A percentile compares a stretch with the other conserved stretches of the same genome.
Conservation (phyloP, 2,329 filamentous ascomycete species). For the Clarireedia hainanense region DNA sequence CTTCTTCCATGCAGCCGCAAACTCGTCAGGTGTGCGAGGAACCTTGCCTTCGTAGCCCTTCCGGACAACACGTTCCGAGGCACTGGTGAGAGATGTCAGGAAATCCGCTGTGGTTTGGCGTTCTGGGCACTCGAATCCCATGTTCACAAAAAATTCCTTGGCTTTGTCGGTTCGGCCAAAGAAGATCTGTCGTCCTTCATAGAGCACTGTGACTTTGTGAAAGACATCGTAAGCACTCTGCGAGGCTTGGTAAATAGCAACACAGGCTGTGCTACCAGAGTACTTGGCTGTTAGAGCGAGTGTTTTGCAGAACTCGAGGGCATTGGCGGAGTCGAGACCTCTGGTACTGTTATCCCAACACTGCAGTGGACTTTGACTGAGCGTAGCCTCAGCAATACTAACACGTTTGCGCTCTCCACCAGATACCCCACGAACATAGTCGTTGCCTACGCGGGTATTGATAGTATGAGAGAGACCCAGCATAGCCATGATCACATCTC, state of each 20-base stretch:
- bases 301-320: conserved; percentile 60
- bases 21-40: conserved; percentile 61
- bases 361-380: conserved; percentile 41
- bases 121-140: conserved; percentile 66
- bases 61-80: conserved; percentile 46
- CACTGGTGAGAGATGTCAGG: conserved; percentile 63
- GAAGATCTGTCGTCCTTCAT: conserved; percentile 62
- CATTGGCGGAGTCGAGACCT: conserved; percentile 67
- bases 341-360: conserved; percentile 41
- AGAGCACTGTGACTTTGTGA: conserved; percentile 60
- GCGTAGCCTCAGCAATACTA: conserved; percentile 68
- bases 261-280: conserved; percentile 51
- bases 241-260: conserved; percentile 68
- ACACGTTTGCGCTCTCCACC: conserved; percentile 73
- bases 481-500: conserved; percentile 58
- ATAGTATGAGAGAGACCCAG: conserved; percentile 63
- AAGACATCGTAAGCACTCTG: conserved; percentile 60
- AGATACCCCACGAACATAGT: conserved; percentile 61
- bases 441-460: conserved; percentile 68
- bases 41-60: conserved; percentile 48
- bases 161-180: conserved; percentile 57
- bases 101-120: conserved; percentile 52
- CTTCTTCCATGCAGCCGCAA: conserved; percentile 43
- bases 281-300: conserved; percentile 60
- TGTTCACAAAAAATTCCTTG: conserved; percentile 56